A percentile compares a stretch with the other conserved stretches of the same genome.
These are phyloP conservation scores for Rhodamnia argentea DNA, from an alignment of 345 rosid genomes.

Conservation along the genomic window DNA sequence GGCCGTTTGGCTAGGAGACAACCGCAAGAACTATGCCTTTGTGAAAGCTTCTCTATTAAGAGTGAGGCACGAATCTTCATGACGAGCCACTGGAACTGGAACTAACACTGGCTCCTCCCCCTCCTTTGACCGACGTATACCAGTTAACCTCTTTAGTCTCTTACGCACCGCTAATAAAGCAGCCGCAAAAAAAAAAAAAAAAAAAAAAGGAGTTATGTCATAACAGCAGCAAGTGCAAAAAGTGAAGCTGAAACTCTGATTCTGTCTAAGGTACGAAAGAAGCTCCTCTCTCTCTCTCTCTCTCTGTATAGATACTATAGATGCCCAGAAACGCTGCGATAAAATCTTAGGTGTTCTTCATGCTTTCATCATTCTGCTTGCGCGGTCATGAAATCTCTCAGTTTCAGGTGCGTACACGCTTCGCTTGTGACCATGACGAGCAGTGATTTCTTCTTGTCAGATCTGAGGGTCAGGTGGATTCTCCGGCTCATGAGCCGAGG, in stretches of 20 bases:
- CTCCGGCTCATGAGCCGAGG: background rate
- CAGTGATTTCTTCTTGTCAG: background rate
- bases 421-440: background rate
- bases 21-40: background rate
- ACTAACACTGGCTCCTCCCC: background rate
- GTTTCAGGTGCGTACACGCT: background rate
- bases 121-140: background rate
- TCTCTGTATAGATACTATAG: no score
- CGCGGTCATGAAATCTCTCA: background rate
- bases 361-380: background rate
- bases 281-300: background rate
- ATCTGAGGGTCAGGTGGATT: background rate
- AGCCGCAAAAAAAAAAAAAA: background rate
- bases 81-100: background rate
- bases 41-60: background rate
- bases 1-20: background rate
- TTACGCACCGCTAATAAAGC: background rate
- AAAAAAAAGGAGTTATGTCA: background rate
- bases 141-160: background rate
- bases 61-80: background rate
- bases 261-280: background rate
- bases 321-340: background rate
- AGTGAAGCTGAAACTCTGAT: background rate
- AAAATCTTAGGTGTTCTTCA: background rate
- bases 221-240: background rate